Percentiles rank a stretch among this genome's conserved stretches.
These are phyloP conservation scores for Curvularia hawaiiensis DNA, from an alignment of 2,329 filamentous ascomycete genomes.

Conservation along the genomic window DNA sequence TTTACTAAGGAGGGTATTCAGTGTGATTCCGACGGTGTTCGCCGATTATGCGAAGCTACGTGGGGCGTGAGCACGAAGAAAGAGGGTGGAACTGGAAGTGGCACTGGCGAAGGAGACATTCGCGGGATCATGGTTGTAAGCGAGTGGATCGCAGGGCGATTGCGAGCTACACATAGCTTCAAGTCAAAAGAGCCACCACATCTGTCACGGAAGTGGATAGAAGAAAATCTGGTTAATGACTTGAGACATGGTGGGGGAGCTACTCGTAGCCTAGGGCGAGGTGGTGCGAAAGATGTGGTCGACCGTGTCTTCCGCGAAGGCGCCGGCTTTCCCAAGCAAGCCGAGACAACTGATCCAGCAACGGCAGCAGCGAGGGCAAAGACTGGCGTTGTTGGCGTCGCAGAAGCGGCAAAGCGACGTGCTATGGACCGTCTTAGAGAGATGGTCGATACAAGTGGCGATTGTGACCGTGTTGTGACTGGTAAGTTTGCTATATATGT, in stretches of 20 bases:
- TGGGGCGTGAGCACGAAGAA: slow-evolving; percentile 80
- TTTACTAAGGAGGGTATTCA: slow-evolving; percentile 89
- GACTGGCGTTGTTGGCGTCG: slow-evolving; percentile 63
- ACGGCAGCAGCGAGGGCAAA: slow-evolving; percentile 60
- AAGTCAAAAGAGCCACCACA: slow-evolving; percentile 49
- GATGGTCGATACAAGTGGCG: slow-evolving; percentile 79
- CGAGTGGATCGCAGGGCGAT: slow-evolving; percentile 80
- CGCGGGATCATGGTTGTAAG: slow-evolving; percentile 84
- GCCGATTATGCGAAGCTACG: slow-evolving; percentile 80
- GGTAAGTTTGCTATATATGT: slow-evolving; percentile 37
- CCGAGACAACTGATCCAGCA: slow-evolving; percentile 52
- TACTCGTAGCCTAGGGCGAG: slow-evolving; percentile 72
- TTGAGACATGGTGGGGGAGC: slow-evolving; percentile 73
- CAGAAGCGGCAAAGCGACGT: slow-evolving; percentile 73
- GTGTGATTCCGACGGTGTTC: slow-evolving; percentile 86
- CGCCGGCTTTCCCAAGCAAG: slow-evolving; percentile 73
- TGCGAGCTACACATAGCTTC: slow-evolving; percentile 55
- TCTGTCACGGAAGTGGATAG: slow-evolving; percentile 78
- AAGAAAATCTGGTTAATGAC: slow-evolving; percentile 71
- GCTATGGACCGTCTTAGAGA: slow-evolving; percentile 74
- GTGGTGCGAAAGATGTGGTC: slow-evolving; percentile 75
- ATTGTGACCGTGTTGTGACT: slow-evolving; percentile 76
- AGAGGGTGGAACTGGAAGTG: slow-evolving; percentile 63
- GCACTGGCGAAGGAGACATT: slow-evolving; percentile 74
- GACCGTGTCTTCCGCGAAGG: slow-evolving; percentile 79